Evolutionary conservation across 2,329 filamentous ascomycete genomes (phyloP).

Genomic region (Torrubiella hemipterigena): DNA sequence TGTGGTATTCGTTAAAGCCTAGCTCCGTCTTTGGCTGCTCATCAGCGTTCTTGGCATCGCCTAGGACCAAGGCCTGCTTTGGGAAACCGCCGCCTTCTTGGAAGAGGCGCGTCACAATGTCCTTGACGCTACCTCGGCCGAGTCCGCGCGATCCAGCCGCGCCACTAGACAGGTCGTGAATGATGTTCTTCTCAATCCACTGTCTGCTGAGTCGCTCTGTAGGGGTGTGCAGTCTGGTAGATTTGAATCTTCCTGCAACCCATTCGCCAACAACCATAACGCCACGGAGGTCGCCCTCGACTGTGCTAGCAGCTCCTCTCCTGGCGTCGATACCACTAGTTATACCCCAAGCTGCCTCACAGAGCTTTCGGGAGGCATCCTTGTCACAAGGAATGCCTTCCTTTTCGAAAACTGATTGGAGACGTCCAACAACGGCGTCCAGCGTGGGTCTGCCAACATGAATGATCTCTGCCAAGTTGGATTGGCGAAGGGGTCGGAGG

Average conservation of each 20-base stretch:
- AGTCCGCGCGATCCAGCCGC: slow-evolving; percentile 60
- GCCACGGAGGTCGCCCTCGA: slow-evolving; percentile 63
- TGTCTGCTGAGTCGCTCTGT: slow-evolving; percentile 49
- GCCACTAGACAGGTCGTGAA: slow-evolving; percentile 55
- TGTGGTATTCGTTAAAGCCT: slow-evolving; percentile 60
- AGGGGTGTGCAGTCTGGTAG: slow-evolving; percentile 25
- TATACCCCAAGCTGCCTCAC: slow-evolving; percentile 75
- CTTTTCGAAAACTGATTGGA: slow-evolving; percentile 76
- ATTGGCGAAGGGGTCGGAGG: slow-evolving; percentile 75
- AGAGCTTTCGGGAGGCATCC: slow-evolving; percentile 76
- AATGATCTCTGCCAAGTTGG: slow-evolving; percentile 74
- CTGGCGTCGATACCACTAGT: slow-evolving; percentile 58
- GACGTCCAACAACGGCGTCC: slow-evolving; percentile 69
- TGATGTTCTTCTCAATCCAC: slow-evolving; percentile 65
- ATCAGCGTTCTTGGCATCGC: slow-evolving; percentile 30
- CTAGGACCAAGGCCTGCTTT: slow-evolving; percentile 34
- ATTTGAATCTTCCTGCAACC: slow-evolving; percentile 61
- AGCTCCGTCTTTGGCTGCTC: slow-evolving; percentile 48
- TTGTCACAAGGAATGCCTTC: slow-evolving; percentile 82
- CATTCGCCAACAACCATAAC: slow-evolving; percentile 82
- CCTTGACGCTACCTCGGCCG: slow-evolving; percentile 59
- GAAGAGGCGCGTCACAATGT: slow-evolving; percentile 69
- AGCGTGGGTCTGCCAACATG: slow-evolving; percentile 82
- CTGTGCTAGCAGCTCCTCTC: slow-evolving; percentile 54
- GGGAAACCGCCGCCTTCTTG: slow-evolving; percentile 69